Evolutionary conservation across 768 basidiomycete species (phyloP).

Genomic region (Piloderma croceum): DNA sequence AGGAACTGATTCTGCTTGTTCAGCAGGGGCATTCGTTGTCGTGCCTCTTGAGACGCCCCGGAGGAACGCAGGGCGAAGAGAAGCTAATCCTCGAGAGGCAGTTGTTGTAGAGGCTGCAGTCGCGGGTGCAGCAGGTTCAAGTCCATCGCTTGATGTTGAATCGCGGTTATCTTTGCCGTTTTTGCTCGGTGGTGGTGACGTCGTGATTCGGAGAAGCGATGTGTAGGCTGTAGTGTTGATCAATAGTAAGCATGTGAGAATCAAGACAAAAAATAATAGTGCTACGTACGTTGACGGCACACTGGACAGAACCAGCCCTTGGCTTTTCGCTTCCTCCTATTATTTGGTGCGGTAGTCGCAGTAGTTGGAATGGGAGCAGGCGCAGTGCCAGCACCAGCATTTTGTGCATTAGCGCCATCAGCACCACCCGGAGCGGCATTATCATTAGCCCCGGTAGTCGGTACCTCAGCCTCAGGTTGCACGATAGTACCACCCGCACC

Average conservation of each 20-base stretch:
- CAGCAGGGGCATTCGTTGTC: conserved; percentile 13
- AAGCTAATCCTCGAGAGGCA: conserved; percentile 14
- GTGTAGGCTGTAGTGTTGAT: conserved; percentile 61
- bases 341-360: conserved; percentile 29
- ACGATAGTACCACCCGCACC: conserved; percentile 86
- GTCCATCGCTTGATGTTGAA: too few relatives aligned
- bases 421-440: conserved; percentile 18
- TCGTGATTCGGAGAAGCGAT: conserved; percentile 78
- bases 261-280: conserved; percentile 2
- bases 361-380: conserved; percentile 10
- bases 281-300: conserved; percentile 81
- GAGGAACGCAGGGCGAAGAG: conserved; percentile 20
- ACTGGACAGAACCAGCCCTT: conserved; percentile 99
- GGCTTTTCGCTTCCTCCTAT: conserved; percentile 81
- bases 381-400: not conserved
- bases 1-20: too few relatives aligned
- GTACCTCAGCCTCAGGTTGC: conserved; percentile 40
- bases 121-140: conserved; percentile 20
- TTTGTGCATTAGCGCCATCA: conserved; percentile 11
- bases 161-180: conserved; percentile 29
- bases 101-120: conserved; percentile 7
- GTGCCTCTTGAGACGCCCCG: conserved; percentile 13
- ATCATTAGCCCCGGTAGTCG: conserved; percentile 24
- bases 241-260: conserved; percentile 2
- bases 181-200: conserved; percentile 48